Evolutionary conservation across 371 early-diverging fungal species (phyloP), one percentile per base, ranked within the genome.

Genomic region (Mucor plumbeus): DNA sequence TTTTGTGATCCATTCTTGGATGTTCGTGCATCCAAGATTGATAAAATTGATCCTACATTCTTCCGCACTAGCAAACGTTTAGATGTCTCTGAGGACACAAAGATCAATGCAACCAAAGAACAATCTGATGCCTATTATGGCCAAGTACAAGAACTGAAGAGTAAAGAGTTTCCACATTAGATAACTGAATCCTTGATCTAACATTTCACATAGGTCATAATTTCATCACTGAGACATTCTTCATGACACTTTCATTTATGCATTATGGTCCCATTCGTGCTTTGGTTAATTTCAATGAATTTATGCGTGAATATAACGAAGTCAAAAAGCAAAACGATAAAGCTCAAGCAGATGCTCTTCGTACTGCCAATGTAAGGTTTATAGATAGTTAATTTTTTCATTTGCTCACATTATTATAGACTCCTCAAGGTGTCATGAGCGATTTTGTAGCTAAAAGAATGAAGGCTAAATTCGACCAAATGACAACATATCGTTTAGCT

Each of bases 191-290:
- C 0, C 13, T 35, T 21, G 39, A 34, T 21, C 33, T 48, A 43
- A 36, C 47, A 59, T 54, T 21, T n/a, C 34, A 11, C 33, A 31
- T 63, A 72, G 73, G 74, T 7, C 71, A 84, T 61, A 91, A 93
- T 74, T 99, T 99, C 70, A 92, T 97, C 55, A 86, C 97, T 2
- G 95, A 97, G 56, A 77, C 90, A 10, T 98, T 97, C 72, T 94
- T 88, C 68, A 71, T 96, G 17, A 90, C 97, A 0, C 76, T 94
- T 15, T 78, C 85, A 1, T 85, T 88, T 15, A 81, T 92, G 67
- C 97, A 97, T 74, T 88, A 91, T 62, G 97, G 96, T 0, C 83
- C 92, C 6, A 78, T 95, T 41, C 85, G 91, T 54, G 86, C 85
- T 17, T 79, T 91, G 57, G 85, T 88, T 14, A 86, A 86, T 47